These are phyloP conservation scores for Didymellaceae sp. DNA, from an alignment of 2,329 filamentous ascomycete genomes.

Conservation along the genomic window DNA sequence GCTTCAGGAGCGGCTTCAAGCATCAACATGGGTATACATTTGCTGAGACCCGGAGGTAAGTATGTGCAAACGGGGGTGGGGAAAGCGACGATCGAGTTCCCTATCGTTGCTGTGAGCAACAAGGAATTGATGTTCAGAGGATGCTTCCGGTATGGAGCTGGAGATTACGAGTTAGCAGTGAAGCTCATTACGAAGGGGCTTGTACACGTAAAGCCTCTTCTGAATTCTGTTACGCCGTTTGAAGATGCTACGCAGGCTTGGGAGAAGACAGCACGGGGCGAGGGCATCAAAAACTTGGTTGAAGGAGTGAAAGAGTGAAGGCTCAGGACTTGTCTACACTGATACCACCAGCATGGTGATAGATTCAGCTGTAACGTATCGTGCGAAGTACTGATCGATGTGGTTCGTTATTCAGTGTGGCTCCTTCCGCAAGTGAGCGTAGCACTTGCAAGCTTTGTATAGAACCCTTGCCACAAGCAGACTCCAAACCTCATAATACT, in stretches of 20 bases:
- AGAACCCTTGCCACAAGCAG: too few species aligned
- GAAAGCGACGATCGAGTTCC: constrained; percentile 88
- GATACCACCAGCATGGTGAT: too few species aligned
- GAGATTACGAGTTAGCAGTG: constrained; percentile 43
- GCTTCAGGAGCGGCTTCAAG: constrained; percentile 92
- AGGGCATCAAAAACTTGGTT: constrained; percentile 47
- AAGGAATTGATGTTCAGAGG: constrained; percentile 69
- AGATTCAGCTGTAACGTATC: too few species aligned
- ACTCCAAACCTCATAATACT: too few species aligned
- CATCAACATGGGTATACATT: constrained; percentile 83
- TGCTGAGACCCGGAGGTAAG: constrained; percentile 88
- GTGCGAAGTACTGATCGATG: too few species aligned
- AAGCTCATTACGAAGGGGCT: constrained; percentile 29
- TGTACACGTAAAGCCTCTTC: constrained; percentile 36
- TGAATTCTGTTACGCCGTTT: constrained; percentile 40
- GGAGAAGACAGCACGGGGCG: constrained; percentile 40
- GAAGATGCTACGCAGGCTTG: constrained; percentile 40
- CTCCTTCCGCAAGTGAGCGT: too few species aligned
- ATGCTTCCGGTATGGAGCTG: constrained; percentile 41
- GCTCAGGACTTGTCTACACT: too few species aligned
- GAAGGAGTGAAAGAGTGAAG: constrained; percentile 33
- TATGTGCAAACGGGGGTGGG: constrained; percentile 95
- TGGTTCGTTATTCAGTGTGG: too few species aligned
- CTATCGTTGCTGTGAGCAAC: constrained; percentile 89
- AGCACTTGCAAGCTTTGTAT: too few species aligned